phyloP scores from a whole-genome alignment of 1,284 basidiomycete species.

The Mycena citricolor region DNA sequence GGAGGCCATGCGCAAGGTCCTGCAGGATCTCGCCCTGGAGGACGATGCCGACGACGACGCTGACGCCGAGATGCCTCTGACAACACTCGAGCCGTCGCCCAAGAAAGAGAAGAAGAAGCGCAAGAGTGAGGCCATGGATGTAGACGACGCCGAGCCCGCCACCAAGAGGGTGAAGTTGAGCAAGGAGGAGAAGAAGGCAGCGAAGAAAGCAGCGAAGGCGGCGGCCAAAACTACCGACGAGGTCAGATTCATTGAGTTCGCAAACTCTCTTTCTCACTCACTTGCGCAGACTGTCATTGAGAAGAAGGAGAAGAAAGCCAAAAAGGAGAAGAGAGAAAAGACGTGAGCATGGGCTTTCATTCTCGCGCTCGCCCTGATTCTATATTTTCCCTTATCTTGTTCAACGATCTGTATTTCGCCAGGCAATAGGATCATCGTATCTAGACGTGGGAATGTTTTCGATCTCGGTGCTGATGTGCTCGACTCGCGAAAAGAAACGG shows the following conservation, averaged over 20 bases:
- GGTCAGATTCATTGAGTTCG: conserved; percentile 18
- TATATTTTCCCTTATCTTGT: conserved; percentile 8
- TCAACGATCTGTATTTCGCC: too few species aligned
- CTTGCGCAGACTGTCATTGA: too few species aligned
- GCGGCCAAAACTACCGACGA: conserved; percentile 40
- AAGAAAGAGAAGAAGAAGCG: conserved; percentile 58
- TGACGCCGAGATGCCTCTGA: conserved; percentile 61
- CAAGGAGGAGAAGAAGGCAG: conserved; percentile 81
- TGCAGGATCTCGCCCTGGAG: conserved; percentile 76
- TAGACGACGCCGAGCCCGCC: conserved; percentile 55
- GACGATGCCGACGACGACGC: conserved; percentile 73
- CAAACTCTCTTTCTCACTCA: conserved; percentile 18
- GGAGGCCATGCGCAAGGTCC: conserved; percentile 86
- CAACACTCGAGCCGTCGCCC: conserved; percentile 53
- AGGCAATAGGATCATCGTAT: too few species aligned
- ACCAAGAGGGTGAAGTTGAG: conserved; percentile 73
- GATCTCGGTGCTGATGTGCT: too few species aligned
- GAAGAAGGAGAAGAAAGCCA: conserved; percentile 28
- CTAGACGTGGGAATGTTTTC: too few species aligned
- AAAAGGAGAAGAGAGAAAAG: conserved; percentile 39
- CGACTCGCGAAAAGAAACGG: too few species aligned
- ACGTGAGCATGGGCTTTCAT: conserved; percentile 40
- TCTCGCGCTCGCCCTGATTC: conserved; percentile 16
- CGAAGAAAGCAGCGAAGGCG: conserved; percentile 62
- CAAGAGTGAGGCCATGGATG: conserved; percentile 62